Evolutionary conservation across 805 yeast species (phyloP).

Genomic region (Kurtzmaniella cleridarum): DNA sequence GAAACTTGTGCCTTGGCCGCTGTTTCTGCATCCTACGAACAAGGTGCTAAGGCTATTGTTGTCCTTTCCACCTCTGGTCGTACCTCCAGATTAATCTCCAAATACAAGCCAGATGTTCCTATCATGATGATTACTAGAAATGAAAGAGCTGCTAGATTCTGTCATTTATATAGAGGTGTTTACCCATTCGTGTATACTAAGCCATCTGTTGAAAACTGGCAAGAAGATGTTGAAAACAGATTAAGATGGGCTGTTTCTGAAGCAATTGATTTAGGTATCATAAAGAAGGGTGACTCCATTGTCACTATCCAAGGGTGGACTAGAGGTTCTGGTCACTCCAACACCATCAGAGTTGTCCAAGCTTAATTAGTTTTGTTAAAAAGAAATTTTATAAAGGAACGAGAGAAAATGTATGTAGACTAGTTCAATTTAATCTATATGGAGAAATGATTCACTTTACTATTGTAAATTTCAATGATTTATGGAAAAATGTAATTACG

Average conservation of each 20-base stretch:
- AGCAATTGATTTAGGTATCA: conserved; percentile 82
- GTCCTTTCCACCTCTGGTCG: conserved; percentile 93
- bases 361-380: conserved; percentile 46
- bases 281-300: conserved; percentile 80
- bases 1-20: conserved; percentile 98
- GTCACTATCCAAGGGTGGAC: conserved; percentile 99
- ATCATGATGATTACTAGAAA: conserved; percentile 97
- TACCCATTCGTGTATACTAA: conserved; percentile 87
- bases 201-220: conserved; percentile 76
- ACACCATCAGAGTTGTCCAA: conserved; percentile 89
- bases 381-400: too few species aligned
- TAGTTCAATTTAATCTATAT: background rate
- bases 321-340: conserved; percentile 97
- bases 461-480: too few species aligned
- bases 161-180: conserved; percentile 97
- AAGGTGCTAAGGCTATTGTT: conserved; percentile 92
- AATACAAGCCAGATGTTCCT: conserved; percentile 97
- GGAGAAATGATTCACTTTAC: too few species aligned
- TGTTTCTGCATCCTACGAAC: conserved; percentile 94
- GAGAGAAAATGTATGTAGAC: conserved; percentile 1
- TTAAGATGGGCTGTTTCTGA: conserved; percentile 87
- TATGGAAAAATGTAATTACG: too few species aligned
- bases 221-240: conserved; percentile 92
- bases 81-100: conserved; percentile 93
- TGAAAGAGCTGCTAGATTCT: conserved; percentile 86